These are phyloP conservation scores for Bruguiera parviflora DNA, from an alignment of 345 rosid genomes.

Conservation along the genomic window DNA sequence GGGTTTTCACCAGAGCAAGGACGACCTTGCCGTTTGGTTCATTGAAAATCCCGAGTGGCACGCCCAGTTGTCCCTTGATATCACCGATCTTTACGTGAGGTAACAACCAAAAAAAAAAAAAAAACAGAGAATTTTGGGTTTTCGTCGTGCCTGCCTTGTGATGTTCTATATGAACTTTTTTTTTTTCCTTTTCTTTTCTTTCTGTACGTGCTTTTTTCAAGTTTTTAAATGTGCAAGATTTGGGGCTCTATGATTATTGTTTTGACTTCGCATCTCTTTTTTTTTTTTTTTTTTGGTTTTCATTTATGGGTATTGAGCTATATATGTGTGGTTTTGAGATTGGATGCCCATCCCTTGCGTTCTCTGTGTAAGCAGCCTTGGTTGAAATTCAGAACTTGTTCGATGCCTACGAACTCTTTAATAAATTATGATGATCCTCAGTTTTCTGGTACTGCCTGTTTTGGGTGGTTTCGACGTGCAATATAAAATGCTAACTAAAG, in stretches of 20 bases:
- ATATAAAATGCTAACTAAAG: too few relatives aligned
- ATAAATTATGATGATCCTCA: too few relatives aligned
- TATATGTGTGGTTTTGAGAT: background rate
- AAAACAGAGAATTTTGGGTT: background rate
- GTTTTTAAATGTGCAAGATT: too few relatives aligned
- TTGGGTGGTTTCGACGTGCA: too few relatives aligned
- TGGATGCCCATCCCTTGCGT: background rate
- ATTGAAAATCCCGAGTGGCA: slow-evolving; percentile 83
- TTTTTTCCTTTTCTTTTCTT: too few relatives aligned
- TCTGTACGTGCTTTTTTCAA: too few relatives aligned
- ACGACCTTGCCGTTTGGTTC: slow-evolving; percentile 74
- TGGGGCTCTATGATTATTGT: background rate
- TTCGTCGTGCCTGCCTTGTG: background rate
- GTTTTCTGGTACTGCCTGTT: too few relatives aligned
- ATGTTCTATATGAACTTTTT: background rate
- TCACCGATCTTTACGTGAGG: slow-evolving; percentile 84
- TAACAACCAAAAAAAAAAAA: slow-evolving; percentile 13
- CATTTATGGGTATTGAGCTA: background rate
- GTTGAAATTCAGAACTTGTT: too few relatives aligned
- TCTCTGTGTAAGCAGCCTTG: too few relatives aligned
- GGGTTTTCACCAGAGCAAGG: slow-evolving; percentile 74
- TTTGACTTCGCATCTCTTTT: background rate
- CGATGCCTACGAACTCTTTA: too few relatives aligned
- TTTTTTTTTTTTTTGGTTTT: slow-evolving; percentile 1
- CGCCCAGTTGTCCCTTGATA: slow-evolving; percentile 80